Base-by-base conservation (phyloP, 495 filamentous ascomycete species). In the Jackrogersella minutella region DNA sequence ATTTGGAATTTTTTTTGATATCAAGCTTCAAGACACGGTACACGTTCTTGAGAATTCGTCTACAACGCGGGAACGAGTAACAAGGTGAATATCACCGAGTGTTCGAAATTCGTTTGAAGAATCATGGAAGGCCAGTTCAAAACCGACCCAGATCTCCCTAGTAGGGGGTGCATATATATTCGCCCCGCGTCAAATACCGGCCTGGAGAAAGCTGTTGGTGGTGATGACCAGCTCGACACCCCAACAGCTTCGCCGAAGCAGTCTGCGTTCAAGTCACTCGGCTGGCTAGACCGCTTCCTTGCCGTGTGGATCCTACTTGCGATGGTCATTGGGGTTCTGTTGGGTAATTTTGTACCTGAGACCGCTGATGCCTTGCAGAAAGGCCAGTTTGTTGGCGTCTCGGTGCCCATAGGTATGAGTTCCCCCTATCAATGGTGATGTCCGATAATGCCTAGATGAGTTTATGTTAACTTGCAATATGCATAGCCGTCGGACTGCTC, bases 241-340 rank as follows among this genome's bases (percentile, higher is more conserved):
- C 14, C 40, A 16, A 11, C 40, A 11, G 13, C 51, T 22, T 56
- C 60, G 33, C 52, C 13, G 41, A 63, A 63, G 16, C 52, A 65
- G 13, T 82, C 81, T 1, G 73, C 70, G 9, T 82, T 85, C 76
- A 82, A 80, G 37, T 53, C 82, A 41, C 82, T 95, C 13, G 87
- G 85, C 5, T 84, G 84, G 57, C 82, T 95, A 11, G 90, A 95
- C 74, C 85, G 88, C 13, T 90, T 92, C 75, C 88, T 94, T 0
- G 91, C 89, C 3, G 10, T 93, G 5, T 95, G 93, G 92, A 95
- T 96, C 71, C 84, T 96, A 36, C 86, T 95, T 5, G 91, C 91
- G 22, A 96, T 96, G 89, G 82, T 83, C 0, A 76, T 93, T 34
- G 93, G 92, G 13, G 88, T 95, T 58, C 80, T 93, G 5, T 78